A percentile compares a stretch with the other conserved stretches of the same genome.
phyloP scores from a whole-genome alignment of 202 grass and related monocot species.

The Cymbopogon flexuosus region DNA sequence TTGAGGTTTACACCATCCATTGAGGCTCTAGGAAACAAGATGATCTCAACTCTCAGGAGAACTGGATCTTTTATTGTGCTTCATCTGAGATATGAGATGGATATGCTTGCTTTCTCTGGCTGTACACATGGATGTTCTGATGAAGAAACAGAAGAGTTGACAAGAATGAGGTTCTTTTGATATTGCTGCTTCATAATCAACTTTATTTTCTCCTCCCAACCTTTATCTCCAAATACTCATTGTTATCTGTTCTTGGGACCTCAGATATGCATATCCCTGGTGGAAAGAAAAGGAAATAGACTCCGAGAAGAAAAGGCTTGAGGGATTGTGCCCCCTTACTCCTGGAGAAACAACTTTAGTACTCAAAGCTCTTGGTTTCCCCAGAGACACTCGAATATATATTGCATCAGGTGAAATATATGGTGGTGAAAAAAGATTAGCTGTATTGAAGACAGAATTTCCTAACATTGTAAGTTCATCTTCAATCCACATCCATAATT shows the following conservation, averaged over 20 bases:
- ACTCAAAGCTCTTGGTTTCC: slow-evolving; percentile 71
- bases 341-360: slow-evolving; percentile 86
- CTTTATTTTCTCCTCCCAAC: slow-evolving; percentile 20
- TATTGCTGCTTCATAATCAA: neutral
- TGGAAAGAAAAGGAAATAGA: slow-evolving; percentile 98
- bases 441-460: slow-evolving; percentile 53
- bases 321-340: slow-evolving; percentile 91
- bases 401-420: slow-evolving; percentile 97
- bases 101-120: slow-evolving; percentile 96
- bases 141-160: slow-evolving; percentile 65
- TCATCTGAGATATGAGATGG: slow-evolving; percentile 97
- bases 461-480: slow-evolving; percentile 61
- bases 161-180: slow-evolving; percentile 70
- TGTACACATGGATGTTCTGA: slow-evolving; percentile 86
- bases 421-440: slow-evolving; percentile 73
- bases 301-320: slow-evolving; percentile 84
- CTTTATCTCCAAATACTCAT: slow-evolving; percentile 20
- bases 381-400: slow-evolving; percentile 70
- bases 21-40: slow-evolving; percentile 77
- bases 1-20: slow-evolving; percentile 86
- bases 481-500: slow-evolving; percentile 3
- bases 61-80: slow-evolving; percentile 73
- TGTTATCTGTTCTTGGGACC: slow-evolving; percentile 18
- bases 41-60: slow-evolving; percentile 60
- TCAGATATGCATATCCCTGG: slow-evolving; percentile 94